Base-by-base conservation (phyloP, 139 green algal species). In the Zygnema circumcarinatum region DNA sequence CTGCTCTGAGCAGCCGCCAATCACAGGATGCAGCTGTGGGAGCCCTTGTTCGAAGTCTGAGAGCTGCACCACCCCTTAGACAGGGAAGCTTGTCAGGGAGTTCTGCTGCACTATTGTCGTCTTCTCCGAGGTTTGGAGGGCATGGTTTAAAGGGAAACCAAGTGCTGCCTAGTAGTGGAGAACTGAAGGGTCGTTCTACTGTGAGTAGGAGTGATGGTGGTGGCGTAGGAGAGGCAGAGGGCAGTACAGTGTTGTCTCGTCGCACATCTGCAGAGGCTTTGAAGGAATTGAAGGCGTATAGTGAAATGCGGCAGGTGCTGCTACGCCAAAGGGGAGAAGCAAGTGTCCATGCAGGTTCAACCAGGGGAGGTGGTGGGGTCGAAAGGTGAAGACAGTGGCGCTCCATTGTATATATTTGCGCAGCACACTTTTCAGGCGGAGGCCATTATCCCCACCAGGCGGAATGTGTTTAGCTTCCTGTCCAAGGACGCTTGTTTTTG, bases 21-120 rank as follows among this genome's bases (percentile, higher is more conserved):
- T 78, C 69, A 38, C 69, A 78, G 11, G 76, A 83, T 39, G 76
- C 76, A 7, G 76, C 76, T 39, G 76, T 83, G 7, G 76, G 76
- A 38, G 76, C 76, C 11, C 76, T 83, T 73, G 47, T 83, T 52
- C 40, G 47, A 38, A 83, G 56, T 42, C 76, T 83, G 32, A 83
- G 69, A 39, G 3, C 41, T 3, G 76, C 76, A n/a, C 32, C 76
- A 7, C 76, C 76, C 16, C 76, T 83, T 42, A 3, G 76, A 11
- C 69, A 62, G 47, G 16, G 7, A 62, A 25, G 7, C 16, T 62
- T 62, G 47, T 7, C 47, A 16, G 47, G 47, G 16, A 62, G 47
- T 62, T 62, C 47, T 25, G 7, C 47, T 62, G 47, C 7, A 62
- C 47, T 16, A 62, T 62, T 62, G 47, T 7, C 47, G 16, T 25